Evolutionary conservation across 768 basidiomycete species (phyloP), one percentile per base, ranked within the genome.

Genomic region (Chalciporus pseudorubinellus): DNA sequence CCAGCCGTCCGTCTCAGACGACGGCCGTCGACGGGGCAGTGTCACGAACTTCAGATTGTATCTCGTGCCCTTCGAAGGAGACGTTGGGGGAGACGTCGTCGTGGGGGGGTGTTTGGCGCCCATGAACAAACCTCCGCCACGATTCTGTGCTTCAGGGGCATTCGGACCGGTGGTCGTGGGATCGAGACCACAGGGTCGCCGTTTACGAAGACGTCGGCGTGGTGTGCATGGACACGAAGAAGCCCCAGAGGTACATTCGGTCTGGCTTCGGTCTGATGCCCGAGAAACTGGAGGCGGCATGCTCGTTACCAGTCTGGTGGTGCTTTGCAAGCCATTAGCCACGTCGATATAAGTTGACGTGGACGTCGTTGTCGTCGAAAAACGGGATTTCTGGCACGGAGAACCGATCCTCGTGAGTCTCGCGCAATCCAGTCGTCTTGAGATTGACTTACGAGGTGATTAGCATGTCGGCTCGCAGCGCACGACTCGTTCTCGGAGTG

Each of bases 341-440:
- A 59, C 52, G 6, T 66, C 61, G 16, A 70, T 50, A 39, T 63
- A 62, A 40, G 65, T 59, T 29, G 70, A 72, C 3, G 70, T 70
- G 5, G 72, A 65, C 0, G 62, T 65, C 6, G 70, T 72, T 28
- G 70, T 68, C 21, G 59, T 58, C 26, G 71, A 72, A 48, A 73
- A 73, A 16, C 67, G 71, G 9, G 71, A 72, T 39, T 40, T 57
- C 72, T 71, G 26, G 38, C 20, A 44, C 8, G 10, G 29, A 31
- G 13, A 3, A 11, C 6, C 29, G 29, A 31, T 31, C 10, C 29
- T 36, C 34, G 9, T 36, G 34, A 16, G 34, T 36, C 6, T 36
- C 34, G 21, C 26, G 33, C 7, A 44, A 26, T 10, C 3, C 18
- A 12, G 16, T n/a, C 16, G 36, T 18, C 13, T 18, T 36, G 36